Evolutionary conservation across 192 early-diverging fungal genomes (phyloP).

Genomic region (Linnemannia exigua): DNA sequence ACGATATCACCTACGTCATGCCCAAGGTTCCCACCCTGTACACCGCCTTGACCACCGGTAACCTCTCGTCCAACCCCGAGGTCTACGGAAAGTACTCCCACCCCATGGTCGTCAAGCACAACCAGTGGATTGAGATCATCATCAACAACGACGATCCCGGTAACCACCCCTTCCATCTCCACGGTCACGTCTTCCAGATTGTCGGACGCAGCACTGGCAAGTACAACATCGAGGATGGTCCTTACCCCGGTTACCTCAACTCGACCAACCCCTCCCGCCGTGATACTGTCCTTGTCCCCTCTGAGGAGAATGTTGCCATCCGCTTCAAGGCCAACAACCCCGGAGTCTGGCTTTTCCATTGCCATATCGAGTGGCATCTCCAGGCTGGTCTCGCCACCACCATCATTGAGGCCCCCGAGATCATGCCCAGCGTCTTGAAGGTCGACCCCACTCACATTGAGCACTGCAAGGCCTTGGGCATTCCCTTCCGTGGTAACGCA

Average conservation of each 20-base stretch:
- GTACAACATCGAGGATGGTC: constrained; percentile 62
- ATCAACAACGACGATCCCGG: constrained; percentile 84
- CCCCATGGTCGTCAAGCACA: constrained; percentile 72
- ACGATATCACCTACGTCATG: constrained; percentile 75
- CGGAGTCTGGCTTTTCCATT: constrained; percentile 89
- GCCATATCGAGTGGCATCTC: constrained; percentile 88
- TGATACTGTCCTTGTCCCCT: constrained; percentile 82
- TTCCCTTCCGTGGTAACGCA: constrained; percentile 77
- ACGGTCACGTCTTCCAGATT: constrained; percentile 89
- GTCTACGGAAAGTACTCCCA: constrained; percentile 78
- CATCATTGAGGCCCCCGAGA: constrained; percentile 80
- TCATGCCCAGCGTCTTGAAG: constrained; percentile 69
- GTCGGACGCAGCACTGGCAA: constrained; percentile 69
- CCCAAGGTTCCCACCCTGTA: constrained; percentile 77
- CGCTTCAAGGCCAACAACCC: constrained; percentile 87
- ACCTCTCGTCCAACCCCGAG: constrained; percentile 59
- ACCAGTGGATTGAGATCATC: constrained; percentile 77
- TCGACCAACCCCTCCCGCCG: constrained; percentile 75
- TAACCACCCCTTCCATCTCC: constrained; percentile 86
- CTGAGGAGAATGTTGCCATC: constrained; percentile 75
- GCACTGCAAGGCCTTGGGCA: constrained; percentile 73
- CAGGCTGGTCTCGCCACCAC: constrained; percentile 78
- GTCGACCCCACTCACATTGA: constrained; percentile 58
- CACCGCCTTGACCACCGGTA: constrained; percentile 73
- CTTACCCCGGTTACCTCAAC: constrained; percentile 56